phyloP scores from a whole-genome alignment of 148 eudicot genomes.

The Rhododendron henanense region DNA sequence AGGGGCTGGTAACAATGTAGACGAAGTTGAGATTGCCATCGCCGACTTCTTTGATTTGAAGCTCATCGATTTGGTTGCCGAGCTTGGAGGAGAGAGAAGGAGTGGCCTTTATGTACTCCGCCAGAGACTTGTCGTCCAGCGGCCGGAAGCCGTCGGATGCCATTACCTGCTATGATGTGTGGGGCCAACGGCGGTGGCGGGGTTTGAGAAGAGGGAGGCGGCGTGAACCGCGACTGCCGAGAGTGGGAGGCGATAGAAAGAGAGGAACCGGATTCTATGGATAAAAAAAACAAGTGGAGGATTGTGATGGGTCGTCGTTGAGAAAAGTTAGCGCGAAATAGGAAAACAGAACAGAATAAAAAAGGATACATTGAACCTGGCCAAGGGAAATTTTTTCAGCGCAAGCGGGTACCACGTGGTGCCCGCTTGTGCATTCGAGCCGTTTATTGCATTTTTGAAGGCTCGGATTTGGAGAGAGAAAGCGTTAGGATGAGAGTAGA shows the following conservation, averaged over 20 bases:
- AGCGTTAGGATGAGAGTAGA: no score
- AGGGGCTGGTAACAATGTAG: constrained; percentile 47
- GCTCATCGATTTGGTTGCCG: constrained; percentile 35
- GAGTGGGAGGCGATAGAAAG: background rate
- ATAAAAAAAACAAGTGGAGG: background rate
- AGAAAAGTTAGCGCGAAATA: background rate
- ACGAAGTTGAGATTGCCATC: constrained; percentile 98
- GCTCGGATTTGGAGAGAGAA: no score
- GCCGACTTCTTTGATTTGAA: constrained; percentile 79
- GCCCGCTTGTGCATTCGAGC: no score
- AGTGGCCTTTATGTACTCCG: constrained; percentile 72
- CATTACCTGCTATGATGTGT: constrained; percentile 21
- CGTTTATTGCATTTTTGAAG: no score
- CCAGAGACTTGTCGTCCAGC: constrained; percentile 60
- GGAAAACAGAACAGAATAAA: background rate
- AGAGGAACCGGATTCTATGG: background rate
- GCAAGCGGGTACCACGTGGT: rapidly evolving
- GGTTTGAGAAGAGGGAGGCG: background rate
- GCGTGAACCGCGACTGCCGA: background rate
- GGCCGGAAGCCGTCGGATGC: constrained; percentile 45
- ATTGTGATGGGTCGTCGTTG: background rate
- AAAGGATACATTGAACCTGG: constrained; percentile 6
- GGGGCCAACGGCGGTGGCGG: background rate
- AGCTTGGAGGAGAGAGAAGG: constrained; percentile 58
- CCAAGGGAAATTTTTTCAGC: background rate